A percentile compares a stretch with the other conserved stretches of the same genome.
phyloP scores from a whole-genome alignment of 2,329 filamentous ascomycete species.

The Pestalotiopsis fici region DNA sequence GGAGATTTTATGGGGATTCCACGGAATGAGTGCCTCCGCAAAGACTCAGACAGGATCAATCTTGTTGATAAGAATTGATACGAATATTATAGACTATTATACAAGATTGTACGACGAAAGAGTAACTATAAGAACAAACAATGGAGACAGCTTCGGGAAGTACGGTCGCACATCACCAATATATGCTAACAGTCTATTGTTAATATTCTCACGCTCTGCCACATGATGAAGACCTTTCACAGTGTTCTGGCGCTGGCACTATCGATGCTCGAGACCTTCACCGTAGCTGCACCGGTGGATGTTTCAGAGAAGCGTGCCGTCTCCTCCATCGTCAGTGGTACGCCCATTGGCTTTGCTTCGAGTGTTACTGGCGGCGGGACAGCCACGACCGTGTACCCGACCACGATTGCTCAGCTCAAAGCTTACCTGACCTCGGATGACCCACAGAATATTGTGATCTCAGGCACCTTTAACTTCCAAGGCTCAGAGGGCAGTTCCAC shows the following conservation, averaged over 20 bases:
- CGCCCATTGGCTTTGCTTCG: conserved; percentile 12
- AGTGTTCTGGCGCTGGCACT: background rate
- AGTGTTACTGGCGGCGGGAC: conserved; percentile 52
- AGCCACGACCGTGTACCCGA: conserved; percentile 45
- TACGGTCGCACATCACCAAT: no score
- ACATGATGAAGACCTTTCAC: background rate
- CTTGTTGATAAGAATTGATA: no score
- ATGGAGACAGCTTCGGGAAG: background rate
- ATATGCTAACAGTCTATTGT: background rate
- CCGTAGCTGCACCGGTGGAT: background rate
- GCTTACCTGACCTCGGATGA: conserved; percentile 46
- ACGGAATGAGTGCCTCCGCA: background rate
- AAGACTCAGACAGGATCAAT: no score
- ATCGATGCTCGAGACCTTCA: background rate
- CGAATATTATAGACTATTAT: no score
- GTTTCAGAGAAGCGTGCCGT: background rate
- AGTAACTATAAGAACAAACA: background rate
- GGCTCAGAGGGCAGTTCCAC: conserved; percentile 45
- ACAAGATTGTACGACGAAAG: background rate
- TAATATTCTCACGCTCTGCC: background rate
- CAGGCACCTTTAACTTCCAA: conserved; percentile 45
- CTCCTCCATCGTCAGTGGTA: background rate
- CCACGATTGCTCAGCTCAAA: conserved; percentile 46
- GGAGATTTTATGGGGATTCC: background rate
- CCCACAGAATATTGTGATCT: conserved; percentile 50